These are phyloP conservation scores for Ustilago hordei DNA, from an alignment of 1,284 basidiomycete species.

Conservation along the genomic window DNA sequence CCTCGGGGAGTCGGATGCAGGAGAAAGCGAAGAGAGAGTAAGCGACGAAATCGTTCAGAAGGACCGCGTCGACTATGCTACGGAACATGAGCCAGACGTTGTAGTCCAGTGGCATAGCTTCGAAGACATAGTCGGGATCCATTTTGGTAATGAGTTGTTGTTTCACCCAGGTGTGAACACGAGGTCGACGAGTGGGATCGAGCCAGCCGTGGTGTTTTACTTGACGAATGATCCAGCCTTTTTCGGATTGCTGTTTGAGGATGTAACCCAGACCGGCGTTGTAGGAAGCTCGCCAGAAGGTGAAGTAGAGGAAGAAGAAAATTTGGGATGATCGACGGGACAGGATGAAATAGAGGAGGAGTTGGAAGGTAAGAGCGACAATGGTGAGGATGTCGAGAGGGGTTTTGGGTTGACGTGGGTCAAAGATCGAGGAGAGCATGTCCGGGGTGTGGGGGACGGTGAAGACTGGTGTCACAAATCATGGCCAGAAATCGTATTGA, in stretches of 20 bases:
- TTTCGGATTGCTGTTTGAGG: conserved; percentile 91
- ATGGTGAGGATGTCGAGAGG: conserved; percentile 90
- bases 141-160: conserved; percentile 90
- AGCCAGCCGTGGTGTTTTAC: conserved; percentile 87
- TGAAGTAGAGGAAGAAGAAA: conserved; percentile 88
- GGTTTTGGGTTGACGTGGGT: conserved; percentile 88
- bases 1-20: conserved; percentile 81
- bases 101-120: conserved; percentile 70
- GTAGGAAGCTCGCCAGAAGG: conserved; percentile 92
- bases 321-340: conserved; percentile 71
- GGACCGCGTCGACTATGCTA: conserved; percentile 91
- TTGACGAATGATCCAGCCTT: conserved; percentile 88
- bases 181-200: conserved; percentile 78
- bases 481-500: background rate
- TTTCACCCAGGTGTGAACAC: conserved; percentile 83
- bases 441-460: conserved; percentile 94
- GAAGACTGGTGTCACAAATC: conserved; percentile 75
- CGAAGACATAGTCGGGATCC: conserved; percentile 90
- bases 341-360: conserved; percentile 78
- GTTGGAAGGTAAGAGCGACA: conserved; percentile 80
- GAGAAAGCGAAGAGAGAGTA: conserved; percentile 89
- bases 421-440: conserved; percentile 88
- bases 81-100: conserved; percentile 87
- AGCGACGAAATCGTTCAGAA: conserved; percentile 88
- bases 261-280: conserved; percentile 94